Evolutionary conservation across 257 asterid species (phyloP).

Genomic region (Rubia yunnanensis): DNA sequence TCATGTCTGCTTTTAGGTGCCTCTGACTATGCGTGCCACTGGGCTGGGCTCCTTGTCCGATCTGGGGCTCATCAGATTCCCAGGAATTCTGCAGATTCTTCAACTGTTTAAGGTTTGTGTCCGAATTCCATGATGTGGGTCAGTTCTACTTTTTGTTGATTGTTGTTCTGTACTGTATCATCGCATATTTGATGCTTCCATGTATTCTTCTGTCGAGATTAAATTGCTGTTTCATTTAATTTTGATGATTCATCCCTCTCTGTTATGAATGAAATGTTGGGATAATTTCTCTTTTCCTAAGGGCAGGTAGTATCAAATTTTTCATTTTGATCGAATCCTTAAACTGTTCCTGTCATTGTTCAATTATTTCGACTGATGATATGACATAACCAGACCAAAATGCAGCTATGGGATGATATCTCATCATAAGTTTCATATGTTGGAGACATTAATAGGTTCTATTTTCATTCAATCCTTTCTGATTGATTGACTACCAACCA

Average conservation of each 20-base stretch:
- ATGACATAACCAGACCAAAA: background rate
- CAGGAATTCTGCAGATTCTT: slow-evolving; percentile 48
- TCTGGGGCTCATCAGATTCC: slow-evolving; percentile 53
- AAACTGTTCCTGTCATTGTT: background rate
- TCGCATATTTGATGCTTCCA: background rate
- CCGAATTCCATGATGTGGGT: slow-evolving; percentile 10
- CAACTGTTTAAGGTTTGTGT: slow-evolving; percentile 44
- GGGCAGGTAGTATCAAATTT: too few species aligned
- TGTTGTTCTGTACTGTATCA: slow-evolving; percentile 8
- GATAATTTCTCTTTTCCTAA: too few species aligned
- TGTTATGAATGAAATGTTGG: background rate
- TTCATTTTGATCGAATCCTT: background rate
- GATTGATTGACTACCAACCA: background rate
- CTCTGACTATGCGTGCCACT: slow-evolving; percentile 41
- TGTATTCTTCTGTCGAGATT: background rate
- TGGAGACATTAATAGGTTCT: background rate
- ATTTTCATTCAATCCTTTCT: background rate
- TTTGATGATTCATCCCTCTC: background rate
- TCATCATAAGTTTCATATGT: background rate
- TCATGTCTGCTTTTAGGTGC: slow-evolving; percentile 25
- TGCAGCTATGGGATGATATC: background rate
- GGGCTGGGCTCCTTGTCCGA: slow-evolving; percentile 47
- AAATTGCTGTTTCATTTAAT: background rate
- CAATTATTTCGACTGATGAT: background rate
- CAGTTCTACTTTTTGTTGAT: slow-evolving; percentile 6